These are phyloP conservation scores for Diplocarpon mali DNA, from an alignment of 2,329 filamentous ascomycete genomes.

Conservation along the genomic window DNA sequence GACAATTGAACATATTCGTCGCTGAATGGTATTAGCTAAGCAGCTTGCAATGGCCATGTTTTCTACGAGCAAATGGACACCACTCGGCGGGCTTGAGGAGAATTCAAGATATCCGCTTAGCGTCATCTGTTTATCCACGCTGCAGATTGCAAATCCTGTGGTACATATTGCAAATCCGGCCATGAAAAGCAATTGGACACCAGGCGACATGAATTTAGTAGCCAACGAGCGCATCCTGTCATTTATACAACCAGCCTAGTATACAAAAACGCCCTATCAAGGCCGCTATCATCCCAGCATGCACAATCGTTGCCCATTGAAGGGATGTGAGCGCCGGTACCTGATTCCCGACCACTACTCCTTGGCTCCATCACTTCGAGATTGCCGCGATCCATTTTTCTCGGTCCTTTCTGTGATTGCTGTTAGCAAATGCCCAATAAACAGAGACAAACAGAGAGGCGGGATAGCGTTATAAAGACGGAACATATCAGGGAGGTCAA, in stretches of 20 bases:
- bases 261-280: background rate
- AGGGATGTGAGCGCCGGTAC: too few relatives aligned
- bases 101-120: too few relatives aligned
- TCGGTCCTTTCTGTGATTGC: constrained; percentile 3
- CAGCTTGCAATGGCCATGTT: too few relatives aligned
- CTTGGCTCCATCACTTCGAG: background rate
- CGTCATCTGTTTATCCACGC: too few relatives aligned
- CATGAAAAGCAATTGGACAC: too few relatives aligned
- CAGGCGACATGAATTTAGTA: too few relatives aligned
- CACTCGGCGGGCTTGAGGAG: too few relatives aligned
- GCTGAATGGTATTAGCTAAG: too few relatives aligned
- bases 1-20: too few relatives aligned
- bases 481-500: constrained; percentile 13
- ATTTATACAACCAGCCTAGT: background rate
- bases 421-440: background rate
- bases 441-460: background rate
- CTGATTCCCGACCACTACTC: background rate
- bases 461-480: background rate
- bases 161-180: too few relatives aligned
- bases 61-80: too few relatives aligned
- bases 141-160: too few relatives aligned
- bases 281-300: constrained; percentile 1
- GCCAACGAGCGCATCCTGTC: background rate
- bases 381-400: constrained; percentile 7
- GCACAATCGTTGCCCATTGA: background rate